Base-by-base conservation (phyloP, 441 rosid species). In the Eutrema salsugineum region DNA sequence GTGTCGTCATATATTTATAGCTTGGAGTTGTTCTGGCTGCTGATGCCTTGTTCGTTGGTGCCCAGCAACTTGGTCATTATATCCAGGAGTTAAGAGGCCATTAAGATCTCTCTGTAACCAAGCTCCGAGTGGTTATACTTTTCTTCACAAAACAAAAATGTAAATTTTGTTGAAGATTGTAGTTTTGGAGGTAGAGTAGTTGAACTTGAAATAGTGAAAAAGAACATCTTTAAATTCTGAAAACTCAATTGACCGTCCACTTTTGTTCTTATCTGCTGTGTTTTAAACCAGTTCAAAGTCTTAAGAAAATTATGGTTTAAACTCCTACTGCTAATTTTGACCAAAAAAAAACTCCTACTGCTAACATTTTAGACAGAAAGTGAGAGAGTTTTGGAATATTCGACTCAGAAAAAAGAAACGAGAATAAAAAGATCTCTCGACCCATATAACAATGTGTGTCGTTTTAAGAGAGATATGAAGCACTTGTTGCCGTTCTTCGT, bases 11-110 rank as follows among this genome's bases (percentile, higher is more conserved):
- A 32, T 58, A 53, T 67, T 61, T 36, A 16, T 81, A 93, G 98
- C 53, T 89, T 77, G 95, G 93, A 42, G 78, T 93, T 68, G 51
- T 93, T 78, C 66, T 89, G 8, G 83, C 77, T 74, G 93, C 85
- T 0, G 95, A 93, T 82, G 97, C 91, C 68, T 80, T 90, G 75
- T 83, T 80, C 77, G 66, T 93, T 61, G 91, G 88, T 39, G 91
- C 84, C 1, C 92, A 93, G 81, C 97, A 87, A 83, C 71, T 86
- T 0, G 85, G 87, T 62, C 87, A 49, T 32, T 86, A 85, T 70
- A 77, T 93, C 77, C 91, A 88, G 68, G 90, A 85, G 53, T 80
- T 90, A 69, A 81, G 91, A 72, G 73, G 91, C 53, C 96, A 85
- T 69, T 92, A 77, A 80, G 42, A 22, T 68, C 63, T 66, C 61